Conservation (phyloP, 768 basidiomycete genomes). For the Serpula lacrymans region DNA sequence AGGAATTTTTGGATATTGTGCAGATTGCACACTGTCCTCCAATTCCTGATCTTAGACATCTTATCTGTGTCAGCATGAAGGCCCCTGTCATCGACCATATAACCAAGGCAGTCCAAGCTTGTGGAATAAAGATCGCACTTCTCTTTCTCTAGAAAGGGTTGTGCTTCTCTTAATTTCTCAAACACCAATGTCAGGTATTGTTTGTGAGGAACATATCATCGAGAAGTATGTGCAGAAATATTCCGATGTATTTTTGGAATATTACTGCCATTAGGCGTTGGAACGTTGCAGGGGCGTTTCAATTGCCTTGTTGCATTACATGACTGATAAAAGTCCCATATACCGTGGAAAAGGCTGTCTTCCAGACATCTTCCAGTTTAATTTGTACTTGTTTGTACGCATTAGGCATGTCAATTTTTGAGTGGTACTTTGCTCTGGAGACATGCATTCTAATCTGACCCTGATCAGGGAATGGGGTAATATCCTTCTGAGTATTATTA, state of each 20-base stretch:
- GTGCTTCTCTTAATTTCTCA: constrained; percentile 17
- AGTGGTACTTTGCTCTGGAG: constrained; percentile 25
- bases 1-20: constrained; percentile 37
- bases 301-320: constrained; percentile 43
- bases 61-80: constrained; percentile 37
- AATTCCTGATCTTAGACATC: constrained; percentile 27
- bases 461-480: constrained; percentile 40
- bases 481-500: constrained; percentile 37
- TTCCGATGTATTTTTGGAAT: constrained; percentile 35
- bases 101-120: constrained; percentile 35
- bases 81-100: constrained; percentile 36
- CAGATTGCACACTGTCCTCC: constrained; percentile 28
- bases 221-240: constrained; percentile 40
- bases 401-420: constrained; percentile 40
- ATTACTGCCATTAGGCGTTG: constrained; percentile 41
- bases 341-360: constrained; percentile 22
- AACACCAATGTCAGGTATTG: constrained; percentile 31
- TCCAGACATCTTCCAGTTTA: constrained; percentile 19
- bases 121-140: constrained; percentile 32
- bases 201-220: constrained; percentile 45
- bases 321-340: constrained; percentile 33
- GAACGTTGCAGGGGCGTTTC: constrained; percentile 44
- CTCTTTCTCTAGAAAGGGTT: constrained; percentile 30
- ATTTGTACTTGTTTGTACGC: constrained; percentile 43
- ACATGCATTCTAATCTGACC: constrained; percentile 36